phyloP scores from a whole-genome alignment of 2,329 filamentous ascomycete genomes.

The Ascochyta clinopodiicola region DNA sequence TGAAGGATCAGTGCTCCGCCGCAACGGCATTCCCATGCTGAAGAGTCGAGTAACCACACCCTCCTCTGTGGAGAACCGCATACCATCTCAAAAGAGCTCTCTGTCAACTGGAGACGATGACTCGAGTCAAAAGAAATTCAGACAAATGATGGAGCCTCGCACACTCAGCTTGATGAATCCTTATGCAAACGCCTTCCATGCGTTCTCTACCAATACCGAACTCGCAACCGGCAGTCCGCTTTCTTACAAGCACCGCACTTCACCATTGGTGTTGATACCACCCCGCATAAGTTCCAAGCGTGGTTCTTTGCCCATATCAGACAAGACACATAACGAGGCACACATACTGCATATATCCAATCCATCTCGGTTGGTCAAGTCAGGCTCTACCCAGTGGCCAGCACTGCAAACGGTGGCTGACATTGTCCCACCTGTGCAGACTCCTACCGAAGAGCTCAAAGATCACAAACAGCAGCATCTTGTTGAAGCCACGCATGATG shows the following conservation, averaged over 20 bases:
- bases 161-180: conserved; percentile 7
- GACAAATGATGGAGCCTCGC: not conserved
- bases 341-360: not conserved
- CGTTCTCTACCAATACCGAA: conserved; percentile 16
- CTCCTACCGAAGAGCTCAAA: not conserved
- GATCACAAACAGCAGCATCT: not conserved
- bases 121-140: not conserved
- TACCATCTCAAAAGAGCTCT: not conserved
- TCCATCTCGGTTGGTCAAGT: conserved; percentile 1
- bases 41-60: not conserved
- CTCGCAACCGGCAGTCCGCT: conserved; percentile 15
- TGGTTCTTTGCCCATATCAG: conserved; percentile 17
- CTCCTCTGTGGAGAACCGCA: not conserved
- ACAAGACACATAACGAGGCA: not conserved
- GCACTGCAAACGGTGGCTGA: conserved; percentile 7
- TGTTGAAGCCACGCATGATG: not conserved
- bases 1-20: not conserved
- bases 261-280: conserved; percentile 4
- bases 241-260: conserved; percentile 2
- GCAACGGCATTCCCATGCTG: not conserved
- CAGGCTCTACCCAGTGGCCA: conserved; percentile 23
- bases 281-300: conserved; percentile 28
- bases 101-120: not conserved
- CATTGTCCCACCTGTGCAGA: not conserved
- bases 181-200: conserved; percentile 15